Evolutionary conservation across 129 eudicot genomes (phyloP), one percentile per base, ranked within the genome.

Genomic region (Rutidosis leptorrhynchoides): DNA sequence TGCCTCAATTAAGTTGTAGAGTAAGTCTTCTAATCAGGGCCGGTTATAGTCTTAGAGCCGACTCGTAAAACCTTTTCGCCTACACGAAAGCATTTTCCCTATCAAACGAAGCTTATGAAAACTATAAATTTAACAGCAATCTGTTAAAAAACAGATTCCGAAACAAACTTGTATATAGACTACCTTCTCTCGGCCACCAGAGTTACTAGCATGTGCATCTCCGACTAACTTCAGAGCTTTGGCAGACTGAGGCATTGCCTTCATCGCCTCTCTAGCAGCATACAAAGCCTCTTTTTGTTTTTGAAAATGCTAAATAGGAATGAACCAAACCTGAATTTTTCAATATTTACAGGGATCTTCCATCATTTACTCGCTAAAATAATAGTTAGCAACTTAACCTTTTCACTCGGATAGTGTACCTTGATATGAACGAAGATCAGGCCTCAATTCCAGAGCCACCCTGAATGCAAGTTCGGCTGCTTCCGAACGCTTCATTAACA

Each of bases 371-470:
- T n/a, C n/a, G n/a, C n/a, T n/a, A n/a, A n/a, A n/a, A n/a, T n/a
- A n/a, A n/a, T n/a, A n/a, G n/a, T n/a, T n/a, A n/a, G n/a, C n/a
- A n/a, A n/a, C 24, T 3, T 14, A 27, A 72, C 64, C 64, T n/a
- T n/a, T n/a, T n/a, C n/a, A n/a, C n/a, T n/a, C n/a, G n/a, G n/a
- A n/a, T n/a, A n/a, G n/a, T 70, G 20, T 61, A 85, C 98, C 98
- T 88, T 92, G 98, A 79, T 92, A 92, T n/a, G 96, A 92, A 65
- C 98, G 98, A 37, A 92, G 87, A 88, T 92, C 98, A 55, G 98
- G 77, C 76, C 96, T 88, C 72, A 92, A 69, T 60, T 92, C 98
- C 58, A 81, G 98, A 76, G 96, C 96, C 49, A 78, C 69, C 43
- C 95, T 82, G 73, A 79, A 92, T n/a, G 98, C 87, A 59, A 64